phyloP scores from a whole-genome alignment of 1,284 basidiomycete genomes.

The Apiotrichum montevideense region DNA sequence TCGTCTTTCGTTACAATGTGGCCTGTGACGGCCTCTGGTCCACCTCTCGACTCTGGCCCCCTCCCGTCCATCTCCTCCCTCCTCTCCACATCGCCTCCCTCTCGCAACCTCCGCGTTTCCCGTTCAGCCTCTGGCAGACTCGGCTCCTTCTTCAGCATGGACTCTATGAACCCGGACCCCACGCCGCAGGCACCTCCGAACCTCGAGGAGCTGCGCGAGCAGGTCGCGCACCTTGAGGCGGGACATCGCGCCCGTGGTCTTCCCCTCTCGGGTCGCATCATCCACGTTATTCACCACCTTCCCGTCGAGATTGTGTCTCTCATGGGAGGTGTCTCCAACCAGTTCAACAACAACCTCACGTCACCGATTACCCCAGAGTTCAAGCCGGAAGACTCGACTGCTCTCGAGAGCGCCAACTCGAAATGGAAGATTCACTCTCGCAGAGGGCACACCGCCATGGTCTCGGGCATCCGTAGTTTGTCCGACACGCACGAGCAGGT shows the following conservation, averaged over 20 bases:
- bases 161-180: constrained; percentile 40
- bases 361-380: constrained; percentile 45
- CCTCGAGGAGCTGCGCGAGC: constrained; percentile 45
- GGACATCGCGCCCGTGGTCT: constrained; percentile 63
- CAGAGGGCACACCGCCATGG: constrained; percentile 91
- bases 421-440: constrained; percentile 73
- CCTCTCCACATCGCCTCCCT: too few species aligned
- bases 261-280: constrained; percentile 70
- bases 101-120: too few species aligned
- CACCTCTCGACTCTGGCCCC: too few species aligned
- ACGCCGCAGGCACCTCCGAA: constrained; percentile 36
- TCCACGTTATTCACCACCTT: constrained; percentile 64
- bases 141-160: constrained; percentile 7
- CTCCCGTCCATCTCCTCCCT: too few species aligned
- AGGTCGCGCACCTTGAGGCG: constrained; percentile 57
- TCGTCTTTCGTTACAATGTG: too few species aligned
- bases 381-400: constrained; percentile 40
- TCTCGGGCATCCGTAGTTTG: constrained; percentile 82
- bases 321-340: constrained; percentile 48
- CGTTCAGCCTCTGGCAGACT: too few species aligned
- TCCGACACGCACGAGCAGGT: constrained; percentile 78
- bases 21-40: too few species aligned
- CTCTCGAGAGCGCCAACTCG: constrained; percentile 31
- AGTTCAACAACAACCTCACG: constrained; percentile 21
- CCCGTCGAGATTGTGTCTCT: constrained; percentile 43